Evolutionary conservation across 2,329 filamentous ascomycete genomes (phyloP).

Genomic region (Penicillium polonicum): DNA sequence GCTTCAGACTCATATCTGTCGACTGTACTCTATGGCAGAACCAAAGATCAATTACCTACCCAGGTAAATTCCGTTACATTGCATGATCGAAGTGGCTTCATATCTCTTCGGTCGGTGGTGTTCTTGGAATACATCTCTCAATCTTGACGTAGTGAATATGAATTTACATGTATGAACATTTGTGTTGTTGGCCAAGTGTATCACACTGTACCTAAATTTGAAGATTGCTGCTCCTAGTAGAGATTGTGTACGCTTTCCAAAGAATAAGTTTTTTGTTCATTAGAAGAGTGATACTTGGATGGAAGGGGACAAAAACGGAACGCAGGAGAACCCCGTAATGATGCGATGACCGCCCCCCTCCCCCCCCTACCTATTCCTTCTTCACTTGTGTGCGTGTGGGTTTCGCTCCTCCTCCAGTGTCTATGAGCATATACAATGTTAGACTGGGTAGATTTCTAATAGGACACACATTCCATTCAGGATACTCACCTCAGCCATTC

Average conservation of each 20-base stretch:
- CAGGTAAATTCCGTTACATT: background rate
- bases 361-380: background rate
- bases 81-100: background rate
- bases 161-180: background rate
- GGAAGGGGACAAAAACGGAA: background rate
- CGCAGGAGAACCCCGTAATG: background rate
- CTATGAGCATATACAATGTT: background rate
- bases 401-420: background rate
- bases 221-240: background rate
- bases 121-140: background rate
- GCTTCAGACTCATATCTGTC: background rate
- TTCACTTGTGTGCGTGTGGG: background rate
- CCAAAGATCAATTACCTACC: background rate
- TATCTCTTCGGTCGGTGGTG: background rate
- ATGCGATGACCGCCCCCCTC: background rate
- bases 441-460: background rate
- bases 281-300: background rate
- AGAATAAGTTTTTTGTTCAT: background rate
- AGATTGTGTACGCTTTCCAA: background rate
- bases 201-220: background rate
- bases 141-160: too few relatives aligned
- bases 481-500: background rate
- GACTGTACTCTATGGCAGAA: background rate
- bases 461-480: background rate
- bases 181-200: background rate